Evolutionary conservation across 306 rosid species (phyloP).

Genomic region (Nissolia schottii): DNA sequence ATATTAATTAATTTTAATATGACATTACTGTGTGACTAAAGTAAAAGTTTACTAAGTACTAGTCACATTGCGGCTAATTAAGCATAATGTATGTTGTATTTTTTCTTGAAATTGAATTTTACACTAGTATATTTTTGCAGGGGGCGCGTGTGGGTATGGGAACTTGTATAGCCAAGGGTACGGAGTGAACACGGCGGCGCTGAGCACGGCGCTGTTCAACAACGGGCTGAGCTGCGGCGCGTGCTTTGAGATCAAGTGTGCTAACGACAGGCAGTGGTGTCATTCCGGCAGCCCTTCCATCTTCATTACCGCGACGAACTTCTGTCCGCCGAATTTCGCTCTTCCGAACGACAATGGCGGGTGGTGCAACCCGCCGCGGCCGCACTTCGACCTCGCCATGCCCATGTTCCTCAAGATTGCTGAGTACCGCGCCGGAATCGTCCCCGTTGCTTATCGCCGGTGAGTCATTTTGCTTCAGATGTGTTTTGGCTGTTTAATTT

Average conservation of each 20-base stretch:
- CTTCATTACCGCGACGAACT: slow-evolving; percentile 81
- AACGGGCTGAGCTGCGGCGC: slow-evolving; percentile 88
- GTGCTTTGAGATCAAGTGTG: slow-evolving; percentile 87
- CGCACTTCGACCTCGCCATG: slow-evolving; percentile 98
- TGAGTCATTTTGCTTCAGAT: background rate
- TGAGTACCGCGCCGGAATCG: slow-evolving; percentile 97
- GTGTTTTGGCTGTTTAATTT: too few species aligned
- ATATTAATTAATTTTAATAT: too few species aligned
- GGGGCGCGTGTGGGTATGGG: slow-evolving; percentile 98
- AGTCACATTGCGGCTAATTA: too few species aligned
- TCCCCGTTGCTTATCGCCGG: slow-evolving; percentile 92
- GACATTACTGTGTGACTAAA: too few species aligned
- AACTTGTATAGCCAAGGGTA: slow-evolving; percentile 96
- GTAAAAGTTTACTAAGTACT: too few species aligned
- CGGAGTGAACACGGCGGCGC: slow-evolving; percentile 88
- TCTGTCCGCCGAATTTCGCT: slow-evolving; percentile 93
- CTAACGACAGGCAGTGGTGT: slow-evolving; percentile 68
- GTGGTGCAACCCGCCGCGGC: slow-evolving; percentile 98
- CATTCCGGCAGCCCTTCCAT: slow-evolving; percentile 94
- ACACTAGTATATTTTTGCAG: slow-evolving; percentile 17
- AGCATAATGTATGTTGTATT: too few species aligned
- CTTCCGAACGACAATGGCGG: slow-evolving; percentile 95
- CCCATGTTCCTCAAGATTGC: slow-evolving; percentile 98
- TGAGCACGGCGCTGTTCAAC: slow-evolving; percentile 91
- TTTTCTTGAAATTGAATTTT: background rate